Evolutionary conservation across 768 basidiomycete species (phyloP), one percentile per base, ranked within the genome.

Genomic region (Lactarius pseudohatsudake): DNA sequence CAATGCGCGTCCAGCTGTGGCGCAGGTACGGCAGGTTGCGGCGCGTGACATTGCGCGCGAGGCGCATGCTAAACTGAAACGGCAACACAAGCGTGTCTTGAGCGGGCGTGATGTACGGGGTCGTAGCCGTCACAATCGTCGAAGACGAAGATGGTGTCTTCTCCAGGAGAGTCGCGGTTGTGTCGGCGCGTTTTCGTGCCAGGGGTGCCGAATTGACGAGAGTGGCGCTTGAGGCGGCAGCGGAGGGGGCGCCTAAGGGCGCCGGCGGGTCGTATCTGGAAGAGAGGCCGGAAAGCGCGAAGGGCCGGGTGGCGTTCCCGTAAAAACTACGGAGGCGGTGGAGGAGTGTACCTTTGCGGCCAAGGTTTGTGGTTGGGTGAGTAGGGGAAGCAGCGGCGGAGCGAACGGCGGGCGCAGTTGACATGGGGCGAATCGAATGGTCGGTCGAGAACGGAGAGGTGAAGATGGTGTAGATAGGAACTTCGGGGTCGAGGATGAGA

Each of bases 1-100:
- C 96, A 62, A 97, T 90, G 59, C 94, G 80, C 72, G 85, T 90
- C 95, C 95, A 98, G 63, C 91, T 91, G 73, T 98, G 94, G 10
- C 96, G 84, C 1, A 98, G 81, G 75, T 94, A 98, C 0, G 96
- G 95, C 2, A 95, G 81, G 69, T 90, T 88, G 40, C 86, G 80
- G 32, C 78, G 77, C n/a, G 85, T 82, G 69, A 86, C 85, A 62
- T 83, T 79, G 67, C 81, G 84, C 0, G 83, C 77, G 67, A 84
- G 77, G 20, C 77, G 77, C n/a, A 91, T 76, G 72, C 84, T 85
- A 50, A 89, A 75, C 30, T 82, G 81, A 72, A 89, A 90, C 0
- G 89, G 88, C 10, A 89, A 81, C 3, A 62, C 69, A 70, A 69
- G 76, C 74, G 67, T 69, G 69, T 64, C 36, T 58, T 56, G 30